These are phyloP conservation scores for Emydomyces testavorans DNA, from an alignment of 2,329 filamentous ascomycete species.

Conservation along the genomic window DNA sequence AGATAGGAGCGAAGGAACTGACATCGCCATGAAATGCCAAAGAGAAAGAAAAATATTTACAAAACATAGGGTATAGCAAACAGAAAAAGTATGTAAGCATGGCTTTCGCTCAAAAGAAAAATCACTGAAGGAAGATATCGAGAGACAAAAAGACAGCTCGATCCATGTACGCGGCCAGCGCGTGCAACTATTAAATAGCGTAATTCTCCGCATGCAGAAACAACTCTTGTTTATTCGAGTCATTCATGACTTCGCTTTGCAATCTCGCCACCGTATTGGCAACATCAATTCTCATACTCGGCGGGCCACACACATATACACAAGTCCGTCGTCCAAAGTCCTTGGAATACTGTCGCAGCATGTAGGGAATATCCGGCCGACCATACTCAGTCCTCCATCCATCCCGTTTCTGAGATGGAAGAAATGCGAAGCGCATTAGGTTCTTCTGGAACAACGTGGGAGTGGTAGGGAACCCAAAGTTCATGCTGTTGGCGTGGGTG, in stretches of 20 bases:
- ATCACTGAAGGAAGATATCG: not conserved
- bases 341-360: slow-evolving; percentile 70
- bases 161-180: not conserved
- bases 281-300: slow-evolving; percentile 76
- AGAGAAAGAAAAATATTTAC: not conserved
- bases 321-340: slow-evolving; percentile 74
- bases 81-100: too few species aligned
- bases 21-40: too few species aligned
- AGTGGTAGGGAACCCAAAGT: slow-evolving; percentile 71
- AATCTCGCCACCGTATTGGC: slow-evolving; percentile 71
- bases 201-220: slow-evolving; percentile 95
- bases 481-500: slow-evolving; percentile 33
- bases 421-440: slow-evolving; percentile 80
- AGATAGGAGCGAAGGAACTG: too few species aligned
- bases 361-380: slow-evolving; percentile 73
- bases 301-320: slow-evolving; percentile 86
- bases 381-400: slow-evolving; percentile 92
- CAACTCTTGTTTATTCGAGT: slow-evolving; percentile 71
- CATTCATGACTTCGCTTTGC: slow-evolving; percentile 72
- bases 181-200: slow-evolving; percentile 49
- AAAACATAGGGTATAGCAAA: too few species aligned
- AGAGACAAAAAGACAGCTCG: not conserved
- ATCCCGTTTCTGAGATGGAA: slow-evolving; percentile 46
- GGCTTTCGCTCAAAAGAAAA: too few species aligned
- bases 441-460: slow-evolving; percentile 82